Conservation (phyloP, 345 rosid genomes). For the Linum tenue region DNA sequence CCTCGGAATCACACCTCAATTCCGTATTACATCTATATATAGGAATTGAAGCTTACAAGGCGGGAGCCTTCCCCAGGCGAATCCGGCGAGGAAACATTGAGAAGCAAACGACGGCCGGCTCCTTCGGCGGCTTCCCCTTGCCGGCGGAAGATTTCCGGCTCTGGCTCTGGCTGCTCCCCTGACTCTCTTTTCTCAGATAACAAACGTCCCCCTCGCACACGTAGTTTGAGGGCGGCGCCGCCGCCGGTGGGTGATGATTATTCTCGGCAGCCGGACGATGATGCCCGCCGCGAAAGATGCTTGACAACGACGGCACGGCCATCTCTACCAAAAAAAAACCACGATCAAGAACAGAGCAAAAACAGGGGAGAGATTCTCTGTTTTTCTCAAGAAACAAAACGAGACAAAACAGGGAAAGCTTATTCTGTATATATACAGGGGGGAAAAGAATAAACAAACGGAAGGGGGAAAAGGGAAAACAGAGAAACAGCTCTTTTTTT, state of each 20-base stretch:
- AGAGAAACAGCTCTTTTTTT: too few species aligned
- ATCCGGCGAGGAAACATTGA: not conserved
- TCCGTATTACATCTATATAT: too few species aligned
- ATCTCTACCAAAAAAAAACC: not conserved
- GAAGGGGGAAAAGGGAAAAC: too few species aligned
- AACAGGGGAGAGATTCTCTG: not conserved
- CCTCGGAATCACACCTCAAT: too few species aligned
- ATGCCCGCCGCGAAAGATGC: not conserved
- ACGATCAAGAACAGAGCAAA: not conserved
- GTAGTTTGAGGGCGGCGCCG: not conserved
- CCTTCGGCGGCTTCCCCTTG: not conserved
- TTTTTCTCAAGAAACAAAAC: not conserved
- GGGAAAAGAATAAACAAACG: too few species aligned
- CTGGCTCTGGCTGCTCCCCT: not conserved
- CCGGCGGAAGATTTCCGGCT: too few species aligned
- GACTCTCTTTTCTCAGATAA: not conserved
- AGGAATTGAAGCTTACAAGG: not conserved
- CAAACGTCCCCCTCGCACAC: not conserved
- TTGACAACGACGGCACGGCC: not conserved
- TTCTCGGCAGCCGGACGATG: not conserved
- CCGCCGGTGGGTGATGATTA: not conserved
- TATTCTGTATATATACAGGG: too few species aligned
- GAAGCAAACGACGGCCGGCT: not conserved
- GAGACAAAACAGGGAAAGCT: not conserved
- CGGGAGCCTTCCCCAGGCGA: not conserved